Evolutionary conservation across 139 green algal genomes (phyloP).

Genomic region (Chlorella sp.): DNA sequence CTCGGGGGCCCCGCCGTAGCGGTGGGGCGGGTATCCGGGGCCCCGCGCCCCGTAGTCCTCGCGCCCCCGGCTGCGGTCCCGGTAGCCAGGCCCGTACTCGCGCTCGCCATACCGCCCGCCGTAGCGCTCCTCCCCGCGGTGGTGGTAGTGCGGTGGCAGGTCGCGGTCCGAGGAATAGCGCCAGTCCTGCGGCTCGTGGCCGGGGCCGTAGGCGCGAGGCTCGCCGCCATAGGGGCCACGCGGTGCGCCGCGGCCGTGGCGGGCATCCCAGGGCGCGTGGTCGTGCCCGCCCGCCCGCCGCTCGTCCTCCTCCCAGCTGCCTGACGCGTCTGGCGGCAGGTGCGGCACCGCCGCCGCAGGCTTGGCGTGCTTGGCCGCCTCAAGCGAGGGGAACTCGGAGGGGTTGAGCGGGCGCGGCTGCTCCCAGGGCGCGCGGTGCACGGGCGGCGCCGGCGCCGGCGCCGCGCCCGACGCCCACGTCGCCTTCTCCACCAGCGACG

Average conservation of each 20-base stretch:
- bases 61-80: background rate
- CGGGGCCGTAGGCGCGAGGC: no score
- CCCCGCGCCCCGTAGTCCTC: background rate
- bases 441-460: background rate
- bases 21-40: background rate
- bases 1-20: background rate
- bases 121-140: background rate
- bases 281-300: background rate
- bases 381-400: slow-evolving; percentile 74
- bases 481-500: slow-evolving; percentile 22
- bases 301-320: slow-evolving; percentile 51
- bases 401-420: slow-evolving; percentile 57
- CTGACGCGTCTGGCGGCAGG: background rate
- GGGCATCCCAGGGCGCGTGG: background rate
- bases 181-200: no score
- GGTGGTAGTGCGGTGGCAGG: no score
- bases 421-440: slow-evolving; percentile 1
- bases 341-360: background rate
- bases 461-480: slow-evolving; percentile 60
- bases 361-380: slow-evolving; percentile 31
- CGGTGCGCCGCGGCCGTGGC: background rate
- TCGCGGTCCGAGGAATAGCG: no score
- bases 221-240: background rate
- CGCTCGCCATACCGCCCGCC: background rate
- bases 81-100: background rate